Base-by-base conservation (phyloP, 2,329 filamentous ascomycete species). In the Exophiala oligosperma region DNA sequence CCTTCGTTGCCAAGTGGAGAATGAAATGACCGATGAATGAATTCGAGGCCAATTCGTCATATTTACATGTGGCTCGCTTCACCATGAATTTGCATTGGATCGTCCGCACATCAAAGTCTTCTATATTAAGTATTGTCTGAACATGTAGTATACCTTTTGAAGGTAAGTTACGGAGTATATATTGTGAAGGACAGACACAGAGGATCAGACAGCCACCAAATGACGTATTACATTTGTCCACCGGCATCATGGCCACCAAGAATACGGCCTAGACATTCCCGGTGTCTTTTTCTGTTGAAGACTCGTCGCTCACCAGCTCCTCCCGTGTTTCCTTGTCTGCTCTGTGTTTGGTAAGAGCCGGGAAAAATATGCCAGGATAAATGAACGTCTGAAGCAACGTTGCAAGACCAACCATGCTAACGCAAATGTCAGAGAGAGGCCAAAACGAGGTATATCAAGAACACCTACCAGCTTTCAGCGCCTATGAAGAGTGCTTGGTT, bases 401-500 rank as follows among this genome's bases (percentile, higher is more conserved):
- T 17, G 60, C 57, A 47, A 56, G 26, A 6, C 49, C 52, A 9
- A 64, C 56, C 49, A 62, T 50, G n/a, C 48, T 50, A 29, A 12
- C 4, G 24, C 3, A 14, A 38, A 17, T 17, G 26, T 50, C 28
- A 50, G 48, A 24, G 11, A 17, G 4, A 26, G 2, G 23, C 11
- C 5, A 24, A 12, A 12, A 9, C 26, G 9, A 38, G 14, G 32
- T 6, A 11, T 40, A n/a, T 6, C 2, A 17, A 40, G 32, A 8
- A 4, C 4, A 24, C 49, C 40, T 23, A 52, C 49, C 49, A 52
- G 26, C 32, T 55, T 21, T 83, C 80, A 2, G 82, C 67, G 6
- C 76, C 67, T 65, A 82, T 77, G 65, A 82, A 81, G 14, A 75
- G 72, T 2, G 68, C 56, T 66, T 82, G 73, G 37, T 80, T 68